A percentile compares a stretch with the other conserved stretches of the same genome.
phyloP scores from a whole-genome alignment of 2,329 filamentous ascomycete genomes.

The Talaromyces sp. region DNA sequence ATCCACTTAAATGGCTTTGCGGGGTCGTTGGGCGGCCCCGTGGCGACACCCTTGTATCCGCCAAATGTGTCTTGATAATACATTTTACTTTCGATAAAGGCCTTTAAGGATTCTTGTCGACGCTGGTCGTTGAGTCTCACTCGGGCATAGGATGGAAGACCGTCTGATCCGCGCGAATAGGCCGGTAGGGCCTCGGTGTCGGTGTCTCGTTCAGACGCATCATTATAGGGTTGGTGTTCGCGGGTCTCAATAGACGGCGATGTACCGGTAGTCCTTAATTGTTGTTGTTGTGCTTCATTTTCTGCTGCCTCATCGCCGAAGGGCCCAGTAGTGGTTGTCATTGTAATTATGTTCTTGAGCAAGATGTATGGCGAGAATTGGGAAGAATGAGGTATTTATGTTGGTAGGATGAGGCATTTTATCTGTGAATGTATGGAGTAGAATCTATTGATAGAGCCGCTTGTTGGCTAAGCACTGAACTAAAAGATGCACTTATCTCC shows the following conservation, averaged over 20 bases:
- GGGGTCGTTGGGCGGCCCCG: constrained; percentile 3
- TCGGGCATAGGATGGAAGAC: constrained; percentile 8
- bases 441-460: neutral
- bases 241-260: neutral
- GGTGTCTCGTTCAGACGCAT: neutral
- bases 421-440: neutral
- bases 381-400: neutral
- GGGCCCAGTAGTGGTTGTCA: neutral
- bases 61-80: neutral
- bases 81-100: constrained; percentile 6
- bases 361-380: neutral
- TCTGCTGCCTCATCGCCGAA: neutral
- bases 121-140: neutral
- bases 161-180: neutral
- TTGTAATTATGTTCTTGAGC: neutral
- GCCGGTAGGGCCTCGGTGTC: neutral
- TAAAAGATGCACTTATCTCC: neutral
- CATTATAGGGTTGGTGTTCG: neutral
- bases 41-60: neutral
- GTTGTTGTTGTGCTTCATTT: neutral
- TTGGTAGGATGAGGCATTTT: neutral
- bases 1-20: constrained; percentile 12
- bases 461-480: neutral
- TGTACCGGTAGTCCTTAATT: neutral
- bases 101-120: constrained; percentile 4